Base-by-base conservation (phyloP, 257 asterid species). In the Gentiana dahurica region DNA sequence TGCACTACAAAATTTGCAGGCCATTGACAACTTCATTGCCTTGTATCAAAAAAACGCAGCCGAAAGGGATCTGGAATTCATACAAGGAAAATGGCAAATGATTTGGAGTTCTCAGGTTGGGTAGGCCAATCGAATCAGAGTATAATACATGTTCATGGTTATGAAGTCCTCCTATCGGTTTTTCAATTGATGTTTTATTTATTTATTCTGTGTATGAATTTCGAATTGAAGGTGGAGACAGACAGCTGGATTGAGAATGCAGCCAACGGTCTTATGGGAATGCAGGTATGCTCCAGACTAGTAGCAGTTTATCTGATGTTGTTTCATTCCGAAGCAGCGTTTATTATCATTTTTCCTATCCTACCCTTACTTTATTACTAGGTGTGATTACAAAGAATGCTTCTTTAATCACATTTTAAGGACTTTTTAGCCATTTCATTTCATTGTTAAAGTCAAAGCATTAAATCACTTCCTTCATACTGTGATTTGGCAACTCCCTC, bases 221-320 rank as follows among this genome's bases (percentile, higher is more conserved):
- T 34, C 45, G 62, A 49, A 51, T n/a, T 51, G 68, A 77, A 90
- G 98, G 87, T 79, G 66, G 95, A 69, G 69, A 90, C 98, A 0
- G 94, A 90, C 68, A 90, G 98, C 68, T 87, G 98, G 96, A 69
- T 90, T 62, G 95, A 90, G 80, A 90, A 90, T 79, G 96, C 98
- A 41, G 81, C 86, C 12, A 90, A 90, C 54, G 96, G 98, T 59
- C 79, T 87, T 49, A 81, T 90, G 95, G 98, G 96, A 67, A 76
- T 65, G 62, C 98, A 90, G 95, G 97, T 87, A 53, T 47, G 54
- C 54, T 57, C 12, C 56, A 45, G 39, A 54, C 49, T 36, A 47
- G 34, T 47, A 11, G 24, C 24, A 24, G 24, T 24, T 24, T 24
- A 24, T 24, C 24, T 24, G 24, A 24, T 24, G 24, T 24, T 24